Conservation (phyloP, 257 asterid genomes). For the Parsonsia alboflavescens region DNA sequence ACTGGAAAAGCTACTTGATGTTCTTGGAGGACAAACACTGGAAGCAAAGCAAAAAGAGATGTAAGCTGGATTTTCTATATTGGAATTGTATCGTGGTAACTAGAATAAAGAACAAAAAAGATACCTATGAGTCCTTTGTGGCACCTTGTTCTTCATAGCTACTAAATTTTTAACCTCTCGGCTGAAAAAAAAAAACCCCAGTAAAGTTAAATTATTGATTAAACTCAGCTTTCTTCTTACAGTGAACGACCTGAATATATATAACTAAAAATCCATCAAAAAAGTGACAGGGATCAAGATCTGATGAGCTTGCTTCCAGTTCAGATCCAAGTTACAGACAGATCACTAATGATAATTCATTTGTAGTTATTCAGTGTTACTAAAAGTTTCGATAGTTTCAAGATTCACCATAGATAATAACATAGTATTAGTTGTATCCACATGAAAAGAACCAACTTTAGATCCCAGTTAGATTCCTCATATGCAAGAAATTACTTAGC, state of each 20-base stretch:
- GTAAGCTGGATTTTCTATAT: neutral
- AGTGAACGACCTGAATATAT: neutral
- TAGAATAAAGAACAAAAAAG: neutral
- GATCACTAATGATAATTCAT: neutral
- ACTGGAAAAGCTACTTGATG: constrained; percentile 15
- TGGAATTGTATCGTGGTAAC: neutral
- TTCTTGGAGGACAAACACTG: constrained; percentile 20
- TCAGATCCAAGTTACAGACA: neutral
- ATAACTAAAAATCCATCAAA: neutral
- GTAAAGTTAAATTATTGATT: constrained; percentile 12
- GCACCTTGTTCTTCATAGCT: constrained; percentile 51
- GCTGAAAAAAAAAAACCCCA: constrained; percentile 33
- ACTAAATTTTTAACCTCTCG: constrained; percentile 72
- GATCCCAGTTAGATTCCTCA: neutral
- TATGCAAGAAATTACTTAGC: neutral
- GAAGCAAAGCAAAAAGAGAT: neutral
- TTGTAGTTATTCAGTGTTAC: neutral
- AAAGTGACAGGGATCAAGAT: neutral
- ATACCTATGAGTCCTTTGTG: constrained; percentile 50
- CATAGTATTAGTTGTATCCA: no score
- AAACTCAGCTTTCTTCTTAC: neutral
- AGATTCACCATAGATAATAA: neutral
- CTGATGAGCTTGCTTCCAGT: neutral
- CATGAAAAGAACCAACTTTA: neutral
- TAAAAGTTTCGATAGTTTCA: no score